Base-by-base conservation (phyloP, 495 filamentous ascomycete genomes). In the Podospora conica region DNA sequence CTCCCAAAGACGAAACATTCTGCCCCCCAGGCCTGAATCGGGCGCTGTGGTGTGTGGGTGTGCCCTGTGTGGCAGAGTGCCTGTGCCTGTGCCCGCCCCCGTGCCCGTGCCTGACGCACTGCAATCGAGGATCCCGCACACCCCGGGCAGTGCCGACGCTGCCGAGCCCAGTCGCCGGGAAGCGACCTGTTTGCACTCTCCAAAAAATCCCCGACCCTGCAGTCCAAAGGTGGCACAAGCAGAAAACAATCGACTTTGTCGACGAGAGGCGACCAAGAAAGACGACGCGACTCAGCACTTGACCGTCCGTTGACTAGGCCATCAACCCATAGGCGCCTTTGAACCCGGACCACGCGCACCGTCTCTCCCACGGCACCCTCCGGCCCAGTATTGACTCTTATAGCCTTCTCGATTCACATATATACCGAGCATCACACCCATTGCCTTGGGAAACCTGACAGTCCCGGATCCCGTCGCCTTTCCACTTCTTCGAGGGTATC, bases 401-500 rank as follows among this genome's bases (percentile, higher is more conserved):
- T 64, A 64, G 63, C 57, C 53, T 48, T 27, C 21, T 27, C 29
- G 21, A 33, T 64, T 64, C 55, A 58, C 54, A 64, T 64, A 64
- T 64, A 64, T 24, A 64, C 55, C 55, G 18, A 40, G 33, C 58
- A n/a, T 24, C 40, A 15, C 58, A 18, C 53, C 23, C 63, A 9
- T 59, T 48, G 40, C 40, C 40, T 48, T n/a, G 40, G 18, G 15
- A 15, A 11, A 7, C 40, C 5, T 18, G 40, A 48, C 40, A 48
- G 40, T 48, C 40, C 18, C 40, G 40, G n/a, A 18, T 48, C 40
- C 18, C 40, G 40, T 48, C 40, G 40, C 40, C 18, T 22, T 20
- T n/a, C 54, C 21, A 53, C 31, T 21, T 58, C 55, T 15, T 58
- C 57, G 63, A 64, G 62, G 60, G 23, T 60, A 68, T 65, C 66